Evolutionary conservation across 1,139 yeast species (phyloP).

Genomic region (Geotrichum europaeum): DNA sequence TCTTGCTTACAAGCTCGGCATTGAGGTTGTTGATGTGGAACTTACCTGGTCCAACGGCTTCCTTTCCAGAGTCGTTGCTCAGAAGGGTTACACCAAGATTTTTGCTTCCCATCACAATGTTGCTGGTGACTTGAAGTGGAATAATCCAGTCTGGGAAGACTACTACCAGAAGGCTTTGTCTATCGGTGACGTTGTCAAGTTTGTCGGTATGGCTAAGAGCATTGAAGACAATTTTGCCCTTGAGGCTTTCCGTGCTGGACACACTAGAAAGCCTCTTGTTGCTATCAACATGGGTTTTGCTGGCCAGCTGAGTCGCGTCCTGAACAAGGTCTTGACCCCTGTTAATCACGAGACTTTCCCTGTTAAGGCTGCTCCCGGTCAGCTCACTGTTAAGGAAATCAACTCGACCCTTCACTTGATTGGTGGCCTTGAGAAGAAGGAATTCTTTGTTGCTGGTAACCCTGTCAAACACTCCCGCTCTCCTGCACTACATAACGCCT

Average conservation of each 20-base stretch:
- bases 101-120: conserved; percentile 82
- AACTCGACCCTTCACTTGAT: conserved; percentile 53
- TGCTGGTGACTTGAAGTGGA: conserved; percentile 58
- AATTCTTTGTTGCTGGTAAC: conserved; percentile 71
- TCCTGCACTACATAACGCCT: conserved; percentile 77
- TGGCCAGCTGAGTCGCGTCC: conserved; percentile 75
- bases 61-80: conserved; percentile 41
- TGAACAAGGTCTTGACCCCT: conserved; percentile 74
- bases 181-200: conserved; percentile 68
- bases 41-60: conserved; percentile 42
- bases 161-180: conserved; percentile 62
- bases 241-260: conserved; percentile 56
- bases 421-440: conserved; percentile 54
- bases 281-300: conserved; percentile 74
- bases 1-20: conserved; percentile 61
- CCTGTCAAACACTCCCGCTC: conserved; percentile 86
- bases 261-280: conserved; percentile 54
- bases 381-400: conserved; percentile 50
- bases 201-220: conserved; percentile 68
- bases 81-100: conserved; percentile 56
- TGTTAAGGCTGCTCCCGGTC: conserved; percentile 71
- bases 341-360: conserved; percentile 67
- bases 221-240: conserved; percentile 64
- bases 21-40: conserved; percentile 48
- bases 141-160: conserved; percentile 63